phyloP scores from a whole-genome alignment of 2,329 filamentous ascomycete species.

The Exserohilum rostratum region DNA sequence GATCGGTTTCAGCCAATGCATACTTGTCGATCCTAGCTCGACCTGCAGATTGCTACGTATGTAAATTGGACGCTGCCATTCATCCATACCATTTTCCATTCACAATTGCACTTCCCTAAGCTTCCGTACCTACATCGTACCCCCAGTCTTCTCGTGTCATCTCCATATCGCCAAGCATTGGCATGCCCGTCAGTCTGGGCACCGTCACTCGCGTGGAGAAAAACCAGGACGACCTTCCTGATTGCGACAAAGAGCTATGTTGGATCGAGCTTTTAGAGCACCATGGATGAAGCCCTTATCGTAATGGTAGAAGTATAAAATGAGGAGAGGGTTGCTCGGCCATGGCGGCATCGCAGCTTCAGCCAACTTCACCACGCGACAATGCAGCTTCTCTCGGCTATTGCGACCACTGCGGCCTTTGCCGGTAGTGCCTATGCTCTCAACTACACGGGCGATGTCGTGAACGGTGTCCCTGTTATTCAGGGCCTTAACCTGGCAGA shows the following conservation, averaged over 20 bases:
- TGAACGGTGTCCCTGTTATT: slow-evolving; percentile 42
- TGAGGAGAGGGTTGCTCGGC: not conserved
- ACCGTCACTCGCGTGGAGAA: slow-evolving; percentile 32
- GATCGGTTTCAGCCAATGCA: not conserved
- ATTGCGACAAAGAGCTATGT: slow-evolving; percentile 27
- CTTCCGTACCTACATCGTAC: not conserved
- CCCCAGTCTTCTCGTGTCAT: slow-evolving; percentile 1
- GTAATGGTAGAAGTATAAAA: slow-evolving; percentile 17
- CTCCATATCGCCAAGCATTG: slow-evolving; percentile 6
- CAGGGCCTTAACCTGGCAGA: slow-evolving; percentile 45
- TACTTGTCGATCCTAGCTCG: not conserved
- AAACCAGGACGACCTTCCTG: slow-evolving; percentile 36
- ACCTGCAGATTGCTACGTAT: not conserved
- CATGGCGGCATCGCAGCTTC: slow-evolving; percentile 1
- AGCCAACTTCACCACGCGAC: slow-evolving; percentile 7
- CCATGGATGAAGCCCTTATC: slow-evolving; percentile 22
- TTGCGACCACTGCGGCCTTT: slow-evolving; percentile 26
- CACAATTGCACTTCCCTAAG: too few species aligned
- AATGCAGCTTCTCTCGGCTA: slow-evolving; percentile 36
- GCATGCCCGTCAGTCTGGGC: slow-evolving; percentile 29
- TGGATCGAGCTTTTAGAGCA: slow-evolving; percentile 1
- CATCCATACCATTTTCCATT: not conserved
- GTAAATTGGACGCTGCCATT: not conserved
- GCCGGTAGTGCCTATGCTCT: slow-evolving; percentile 25
- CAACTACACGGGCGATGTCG: slow-evolving; percentile 42